Evolutionary conservation across 2,329 filamentous ascomycete genomes (phyloP).

Genomic region (Sporothrix brasiliensis): DNA sequence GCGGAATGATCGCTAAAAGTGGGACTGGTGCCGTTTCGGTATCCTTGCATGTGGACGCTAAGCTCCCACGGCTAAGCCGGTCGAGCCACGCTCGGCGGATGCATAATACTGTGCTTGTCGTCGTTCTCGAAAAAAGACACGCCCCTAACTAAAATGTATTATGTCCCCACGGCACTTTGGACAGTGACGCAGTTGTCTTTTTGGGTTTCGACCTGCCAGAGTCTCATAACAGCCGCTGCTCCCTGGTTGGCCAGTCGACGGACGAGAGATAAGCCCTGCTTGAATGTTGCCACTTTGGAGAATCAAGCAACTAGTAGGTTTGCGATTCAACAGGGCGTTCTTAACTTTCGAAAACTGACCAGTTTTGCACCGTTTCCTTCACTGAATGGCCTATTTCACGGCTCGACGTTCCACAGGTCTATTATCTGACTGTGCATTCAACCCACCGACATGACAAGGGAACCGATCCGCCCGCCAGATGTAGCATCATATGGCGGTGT

Average conservation of each 20-base stretch:
- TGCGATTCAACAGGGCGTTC: background rate
- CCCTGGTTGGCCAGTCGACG: no score
- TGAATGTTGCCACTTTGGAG: no score
- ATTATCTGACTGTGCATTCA: background rate
- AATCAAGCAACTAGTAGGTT: background rate
- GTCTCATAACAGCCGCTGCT: background rate
- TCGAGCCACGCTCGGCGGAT: background rate
- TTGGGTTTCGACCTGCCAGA: background rate
- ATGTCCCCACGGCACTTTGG: background rate
- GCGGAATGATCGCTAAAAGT: background rate
- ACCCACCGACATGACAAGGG: slow-evolving; percentile 30
- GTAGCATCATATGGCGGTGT: background rate
- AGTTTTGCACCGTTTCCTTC: background rate
- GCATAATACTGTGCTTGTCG: background rate
- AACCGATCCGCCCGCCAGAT: background rate
- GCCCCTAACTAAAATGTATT: no score
- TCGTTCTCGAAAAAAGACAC: no score
- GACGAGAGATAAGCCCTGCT: no score
- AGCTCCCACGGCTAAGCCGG: background rate
- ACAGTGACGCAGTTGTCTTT: background rate
- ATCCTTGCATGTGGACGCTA: background rate
- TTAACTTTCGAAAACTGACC: background rate
- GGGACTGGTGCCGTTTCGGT: background rate
- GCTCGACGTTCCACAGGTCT: background rate
- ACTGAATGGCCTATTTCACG: background rate